Evolutionary conservation across 495 filamentous ascomycete species (phyloP).

Genomic region (Friedmanniomyces simplex): DNA sequence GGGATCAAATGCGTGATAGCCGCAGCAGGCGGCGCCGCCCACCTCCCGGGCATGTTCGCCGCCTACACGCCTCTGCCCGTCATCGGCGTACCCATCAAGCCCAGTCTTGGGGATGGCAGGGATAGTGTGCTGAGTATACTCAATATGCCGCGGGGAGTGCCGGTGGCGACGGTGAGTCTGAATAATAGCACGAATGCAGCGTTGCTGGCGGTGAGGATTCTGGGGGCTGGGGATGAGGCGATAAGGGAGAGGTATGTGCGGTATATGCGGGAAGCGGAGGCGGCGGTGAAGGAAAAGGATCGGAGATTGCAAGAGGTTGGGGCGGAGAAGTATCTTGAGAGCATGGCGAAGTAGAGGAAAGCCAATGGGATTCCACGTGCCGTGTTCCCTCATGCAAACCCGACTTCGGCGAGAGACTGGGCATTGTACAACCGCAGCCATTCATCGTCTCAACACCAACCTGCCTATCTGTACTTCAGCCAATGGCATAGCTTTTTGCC

Average conservation of each 20-base stretch:
- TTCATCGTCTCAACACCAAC: too few species aligned
- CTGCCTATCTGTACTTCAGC: too few species aligned
- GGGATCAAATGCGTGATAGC: slow-evolving; percentile 89
- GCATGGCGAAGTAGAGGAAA: slow-evolving; percentile 33
- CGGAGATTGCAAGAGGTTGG: slow-evolving; percentile 55
- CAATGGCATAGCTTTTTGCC: too few species aligned
- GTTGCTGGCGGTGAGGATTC: slow-evolving; percentile 72
- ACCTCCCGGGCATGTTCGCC: slow-evolving; percentile 86
- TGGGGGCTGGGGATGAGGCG: slow-evolving; percentile 55
- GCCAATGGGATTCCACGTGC: too few species aligned
- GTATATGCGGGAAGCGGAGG: slow-evolving; percentile 55
- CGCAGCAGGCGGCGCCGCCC: slow-evolving; percentile 84
- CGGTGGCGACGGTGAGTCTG: slow-evolving; percentile 82
- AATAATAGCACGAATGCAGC: slow-evolving; percentile 92
- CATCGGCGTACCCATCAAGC: slow-evolving; percentile 86
- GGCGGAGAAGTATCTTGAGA: slow-evolving; percentile 58
- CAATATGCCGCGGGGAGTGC: slow-evolving; percentile 75
- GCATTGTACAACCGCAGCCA: too few species aligned
- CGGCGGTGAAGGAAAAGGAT: slow-evolving; percentile 54
- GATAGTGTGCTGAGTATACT: slow-evolving; percentile 85
- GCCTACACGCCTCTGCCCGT: slow-evolving; percentile 81
- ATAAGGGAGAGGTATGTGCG: slow-evolving; percentile 51
- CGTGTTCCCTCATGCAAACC: too few species aligned
- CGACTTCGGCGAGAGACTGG: too few species aligned
- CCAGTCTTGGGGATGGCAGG: slow-evolving; percentile 72